Base-by-base conservation (phyloP, 2,329 filamentous ascomycete species). In the Thermoascus crustaceus region DNA sequence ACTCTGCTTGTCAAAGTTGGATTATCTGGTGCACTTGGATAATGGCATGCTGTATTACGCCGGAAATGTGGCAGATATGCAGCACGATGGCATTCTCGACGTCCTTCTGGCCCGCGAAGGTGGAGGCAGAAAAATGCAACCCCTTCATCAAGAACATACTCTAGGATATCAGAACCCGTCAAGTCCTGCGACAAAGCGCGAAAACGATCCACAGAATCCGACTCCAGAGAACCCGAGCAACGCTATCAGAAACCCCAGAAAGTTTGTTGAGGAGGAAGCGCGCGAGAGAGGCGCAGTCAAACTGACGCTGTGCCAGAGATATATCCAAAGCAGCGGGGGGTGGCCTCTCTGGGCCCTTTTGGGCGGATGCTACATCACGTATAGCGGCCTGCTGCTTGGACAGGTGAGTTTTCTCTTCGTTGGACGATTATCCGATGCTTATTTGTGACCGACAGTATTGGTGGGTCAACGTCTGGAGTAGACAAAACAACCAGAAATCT, bases 251-350 rank as follows among this genome's bases (percentile, higher is more conserved):
- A 4, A n/a, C n/a, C 71, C 76, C 0, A 78, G 77, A 44, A 82
- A 85, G 55, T 89, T 88, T 45, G 75, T 84, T 16, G 78, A 86
- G 50, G 82, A 86, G 2, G 85, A 91, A 55, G 66, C 64, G 11
- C 73, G 78, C 37, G 81, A 85, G 52, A 72, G 73, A 35, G 85
- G 85, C 1, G 72, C 78, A 4, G 76, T 89, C 21, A 80, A 80
- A 47, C 67, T 67, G 14, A 67, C 68, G 5, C 71, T 88, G 10
- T 89, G 88, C 43, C 50, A 66, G 8, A 68, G 70, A 0, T 91
- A 88, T 49, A 58, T 88, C 9, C 68, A 67, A 6, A 75, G 78
- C 16, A 82, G 75, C 42, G 83, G 82, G 10, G 78, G 80, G 6
- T 65, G 68, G 45, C 52, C 63, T 9, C 76, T 76, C 47, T 85